Base-by-base conservation (phyloP, 805 yeast species). In the Schwanniomyces vanrijiae region DNA sequence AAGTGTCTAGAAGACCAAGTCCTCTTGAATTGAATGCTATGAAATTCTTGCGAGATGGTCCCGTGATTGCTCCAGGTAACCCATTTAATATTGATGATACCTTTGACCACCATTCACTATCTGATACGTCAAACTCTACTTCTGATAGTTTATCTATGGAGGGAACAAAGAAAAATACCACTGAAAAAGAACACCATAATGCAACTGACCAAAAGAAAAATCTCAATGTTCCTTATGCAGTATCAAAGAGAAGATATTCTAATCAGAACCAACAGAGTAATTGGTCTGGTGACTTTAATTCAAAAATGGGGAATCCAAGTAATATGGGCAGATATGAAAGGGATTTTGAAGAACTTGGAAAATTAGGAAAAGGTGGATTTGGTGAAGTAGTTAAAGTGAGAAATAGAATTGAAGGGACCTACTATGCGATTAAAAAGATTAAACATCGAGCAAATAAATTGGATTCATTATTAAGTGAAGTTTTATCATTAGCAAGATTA, bases 361-460 rank as follows among this genome's bases (percentile, higher is more conserved):
- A 85, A 18, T 68, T 94, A 7, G 99, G 99, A 2, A 82, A 84
- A 55, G 99, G 99, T 34, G 99, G 96, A 0, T 94, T 87, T 68
- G 99, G 99, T 5, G 97, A 94, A 64, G 99, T 94, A 7, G 97
- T 94, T n/a, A 91, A 92, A 59, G 98, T 94, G 0, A 75, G 99
- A 50, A 92, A 91, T 62, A 80, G 91, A 48, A 78, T 94, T 53
- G 99, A 94, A 62, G 98, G 99, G 18, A 78, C 97, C 13, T 88
- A 88, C 55, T 94, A 94, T 64, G 99, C 99, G 0, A 83, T 94
- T 49, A 94, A 94, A 64, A 92, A 91, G 56, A 87, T 94, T 42
- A 82, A 86, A 48, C 97, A 94, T 56, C 80, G 85, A 2, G 86
- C 88, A 42, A 84, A 87, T 56, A 86, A 88, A 54, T 71, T 94